Conservation (phyloP, 148 eudicot species). For the Rhododendron griersonianum region DNA sequence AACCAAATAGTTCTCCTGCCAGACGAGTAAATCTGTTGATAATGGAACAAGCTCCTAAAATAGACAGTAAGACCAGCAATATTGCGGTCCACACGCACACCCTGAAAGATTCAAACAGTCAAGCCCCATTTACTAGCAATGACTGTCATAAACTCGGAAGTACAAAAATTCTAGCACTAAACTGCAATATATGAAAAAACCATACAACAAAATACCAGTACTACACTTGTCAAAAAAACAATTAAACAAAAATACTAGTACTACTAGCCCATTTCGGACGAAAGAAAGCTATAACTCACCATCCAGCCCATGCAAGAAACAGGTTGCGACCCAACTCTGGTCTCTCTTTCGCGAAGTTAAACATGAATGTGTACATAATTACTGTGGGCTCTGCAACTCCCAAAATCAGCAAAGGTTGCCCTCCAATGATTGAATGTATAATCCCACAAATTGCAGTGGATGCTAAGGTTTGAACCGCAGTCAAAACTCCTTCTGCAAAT, state of each 20-base stretch:
- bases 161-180: background rate
- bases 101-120: slow-evolving; percentile 41
- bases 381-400: slow-evolving; percentile 99
- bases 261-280: background rate
- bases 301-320: slow-evolving; percentile 95
- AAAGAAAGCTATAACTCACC: slow-evolving; percentile 41
- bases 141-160: slow-evolving; percentile 2
- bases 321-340: slow-evolving; percentile 77
- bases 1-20: slow-evolving; percentile 96
- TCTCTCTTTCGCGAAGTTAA: slow-evolving; percentile 83
- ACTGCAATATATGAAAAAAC: background rate
- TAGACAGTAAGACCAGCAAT: slow-evolving; percentile 78
- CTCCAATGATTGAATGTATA: slow-evolving; percentile 94
- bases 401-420: slow-evolving; percentile 90
- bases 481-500: slow-evolving; percentile 74
- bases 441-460: slow-evolving; percentile 93
- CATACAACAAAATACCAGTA: background rate
- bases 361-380: slow-evolving; percentile 97
- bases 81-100: slow-evolving; percentile 96
- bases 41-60: slow-evolving; percentile 95
- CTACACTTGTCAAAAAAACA: background rate
- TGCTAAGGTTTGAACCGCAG: slow-evolving; percentile 97
- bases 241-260: background rate
- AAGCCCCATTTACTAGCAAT: background rate
- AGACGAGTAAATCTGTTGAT: slow-evolving; percentile 92